These are phyloP conservation scores for Aschersonia sp. DNA, from an alignment of 2,329 filamentous ascomycete genomes.

Conservation along the genomic window DNA sequence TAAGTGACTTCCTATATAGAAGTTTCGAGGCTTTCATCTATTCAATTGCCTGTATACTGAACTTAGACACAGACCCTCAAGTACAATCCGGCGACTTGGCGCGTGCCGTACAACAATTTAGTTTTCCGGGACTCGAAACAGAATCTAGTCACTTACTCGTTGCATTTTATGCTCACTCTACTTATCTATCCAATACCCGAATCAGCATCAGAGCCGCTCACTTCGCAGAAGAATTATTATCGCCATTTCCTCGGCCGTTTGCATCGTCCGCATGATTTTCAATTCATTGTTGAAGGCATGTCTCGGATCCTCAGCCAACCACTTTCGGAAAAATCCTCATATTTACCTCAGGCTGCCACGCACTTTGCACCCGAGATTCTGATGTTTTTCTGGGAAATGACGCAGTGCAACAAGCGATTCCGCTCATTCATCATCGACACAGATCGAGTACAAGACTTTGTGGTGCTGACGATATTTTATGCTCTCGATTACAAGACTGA, in stretches of 20 bases:
- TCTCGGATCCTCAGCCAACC: slow-evolving; percentile 84
- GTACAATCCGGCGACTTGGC: slow-evolving; percentile 89
- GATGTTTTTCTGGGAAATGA: slow-evolving; percentile 92
- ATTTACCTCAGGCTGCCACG: slow-evolving; percentile 66
- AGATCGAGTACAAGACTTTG: slow-evolving; percentile 81
- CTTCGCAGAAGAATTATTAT: slow-evolving; percentile 72
- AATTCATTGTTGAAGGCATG: slow-evolving; percentile 93
- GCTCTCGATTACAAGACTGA: slow-evolving; percentile 81
- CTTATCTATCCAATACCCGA: slow-evolving; percentile 83
- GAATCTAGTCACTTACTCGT: slow-evolving; percentile 76
- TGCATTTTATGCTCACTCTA: slow-evolving; percentile 78
- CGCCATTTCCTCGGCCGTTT: slow-evolving; percentile 82
- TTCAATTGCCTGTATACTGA: too few relatives aligned
- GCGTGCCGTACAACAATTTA: slow-evolving; percentile 83
- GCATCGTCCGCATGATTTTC: slow-evolving; percentile 90
- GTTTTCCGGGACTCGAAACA: slow-evolving; percentile 87
- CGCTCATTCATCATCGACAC: slow-evolving; percentile 95
- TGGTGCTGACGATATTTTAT: slow-evolving; percentile 83
- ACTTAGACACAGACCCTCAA: slow-evolving; percentile 55
- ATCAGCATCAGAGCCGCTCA: slow-evolving; percentile 41
- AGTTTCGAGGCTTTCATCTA: too few relatives aligned
- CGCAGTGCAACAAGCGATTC: slow-evolving; percentile 96
- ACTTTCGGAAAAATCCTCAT: slow-evolving; percentile 75
- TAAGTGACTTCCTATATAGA: slow-evolving; percentile 24
- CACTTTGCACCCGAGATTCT: slow-evolving; percentile 92